Evolutionary conservation across 164 flowering plant genomes (phyloP).

Genomic region (Taxillus chinensis): DNA sequence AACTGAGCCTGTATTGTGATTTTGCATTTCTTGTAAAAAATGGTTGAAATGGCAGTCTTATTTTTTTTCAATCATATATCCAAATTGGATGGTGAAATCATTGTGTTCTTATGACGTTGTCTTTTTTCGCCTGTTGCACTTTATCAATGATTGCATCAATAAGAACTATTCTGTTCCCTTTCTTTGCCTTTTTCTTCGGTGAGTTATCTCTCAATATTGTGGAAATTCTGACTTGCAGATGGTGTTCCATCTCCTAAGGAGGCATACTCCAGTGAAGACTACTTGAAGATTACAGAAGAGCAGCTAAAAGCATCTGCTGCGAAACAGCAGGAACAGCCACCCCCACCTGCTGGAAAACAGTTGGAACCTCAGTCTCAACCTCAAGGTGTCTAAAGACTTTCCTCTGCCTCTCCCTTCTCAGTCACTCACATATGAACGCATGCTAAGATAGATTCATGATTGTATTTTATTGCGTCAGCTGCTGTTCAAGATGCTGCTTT

Average conservation of each 20-base stretch:
- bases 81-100: too few relatives aligned
- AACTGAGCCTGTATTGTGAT: too few relatives aligned
- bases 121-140: too few relatives aligned
- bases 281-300: constrained; percentile 48
- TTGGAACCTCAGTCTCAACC: constrained; percentile 20
- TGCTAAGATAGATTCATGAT: neutral
- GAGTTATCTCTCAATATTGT: too few relatives aligned
- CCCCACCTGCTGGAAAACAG: constrained; percentile 16
- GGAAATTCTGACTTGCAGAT: constrained; percentile 19
- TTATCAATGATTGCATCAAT: too few relatives aligned
- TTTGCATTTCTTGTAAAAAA: too few relatives aligned
- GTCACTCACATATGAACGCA: neutral
- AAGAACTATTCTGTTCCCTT: too few relatives aligned
- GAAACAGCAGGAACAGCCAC: constrained; percentile 24
- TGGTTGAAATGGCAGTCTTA: too few relatives aligned
- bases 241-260: constrained; percentile 18
- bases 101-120: too few relatives aligned
- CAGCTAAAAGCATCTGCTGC: constrained; percentile 43
- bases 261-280: constrained; percentile 44
- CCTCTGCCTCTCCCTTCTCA: constrained; percentile 2
- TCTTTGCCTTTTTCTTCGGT: too few relatives aligned
- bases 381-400: constrained; percentile 22
- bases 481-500: constrained; percentile 20
- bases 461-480: constrained; percentile 8
- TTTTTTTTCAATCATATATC: too few relatives aligned